phyloP scores from a whole-genome alignment of 139 green algal genomes.

The Eudorina sp. region DNA sequence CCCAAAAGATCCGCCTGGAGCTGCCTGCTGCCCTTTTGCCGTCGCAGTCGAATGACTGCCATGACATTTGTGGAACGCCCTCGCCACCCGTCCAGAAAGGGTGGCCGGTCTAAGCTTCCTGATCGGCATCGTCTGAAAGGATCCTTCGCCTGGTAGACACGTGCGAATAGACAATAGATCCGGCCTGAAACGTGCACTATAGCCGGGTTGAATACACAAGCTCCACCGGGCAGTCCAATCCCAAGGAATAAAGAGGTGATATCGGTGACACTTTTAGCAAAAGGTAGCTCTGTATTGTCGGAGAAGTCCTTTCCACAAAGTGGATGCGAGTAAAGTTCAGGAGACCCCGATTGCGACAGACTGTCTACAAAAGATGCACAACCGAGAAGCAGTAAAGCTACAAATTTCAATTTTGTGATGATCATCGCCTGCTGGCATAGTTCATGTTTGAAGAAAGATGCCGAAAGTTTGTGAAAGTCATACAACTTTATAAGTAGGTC shows the following conservation, averaged over 20 bases:
- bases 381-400: neutral
- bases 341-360: constrained; percentile 69
- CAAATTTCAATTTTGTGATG: neutral
- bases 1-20: constrained; percentile 7
- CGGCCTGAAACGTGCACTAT: neutral
- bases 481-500: no score
- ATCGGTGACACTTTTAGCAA: constrained; percentile 12
- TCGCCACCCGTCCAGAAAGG: constrained; percentile 29
- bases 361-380: constrained; percentile 79
- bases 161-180: constrained; percentile 12
- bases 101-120: neutral
- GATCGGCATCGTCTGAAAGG: neutral
- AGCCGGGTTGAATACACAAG: constrained; percentile 27
- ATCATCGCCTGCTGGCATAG: neutral
- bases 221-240: neutral
- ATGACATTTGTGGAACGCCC: constrained; percentile 3
- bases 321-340: neutral
- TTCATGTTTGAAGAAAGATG: neutral
- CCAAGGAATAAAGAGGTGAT: neutral
- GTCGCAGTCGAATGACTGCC: neutral
- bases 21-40: neutral
- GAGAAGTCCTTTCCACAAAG: neutral
- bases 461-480: no score
- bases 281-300: neutral
- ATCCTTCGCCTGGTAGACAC: constrained; percentile 9